A percentile compares a stretch with the other conserved stretches of the same genome.
These are phyloP conservation scores for Trichoderma virens DNA, from an alignment of 495 filamentous ascomycete species.

Conservation along the genomic window DNA sequence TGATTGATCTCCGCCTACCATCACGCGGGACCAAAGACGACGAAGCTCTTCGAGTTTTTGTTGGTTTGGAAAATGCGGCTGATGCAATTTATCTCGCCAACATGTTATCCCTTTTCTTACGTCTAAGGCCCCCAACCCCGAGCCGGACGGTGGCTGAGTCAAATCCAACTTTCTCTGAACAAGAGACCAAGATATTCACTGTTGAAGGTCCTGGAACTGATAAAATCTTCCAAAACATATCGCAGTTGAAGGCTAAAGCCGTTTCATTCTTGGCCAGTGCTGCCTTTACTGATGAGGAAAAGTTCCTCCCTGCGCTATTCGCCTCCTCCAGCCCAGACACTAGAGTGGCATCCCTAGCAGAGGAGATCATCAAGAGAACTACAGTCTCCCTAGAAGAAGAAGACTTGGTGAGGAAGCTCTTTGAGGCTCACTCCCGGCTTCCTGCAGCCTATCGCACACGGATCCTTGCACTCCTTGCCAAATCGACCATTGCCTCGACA, in stretches of 20 bases:
- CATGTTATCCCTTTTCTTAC: slow-evolving; percentile 6
- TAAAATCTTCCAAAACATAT: slow-evolving; percentile 43
- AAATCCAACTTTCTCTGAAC: slow-evolving; percentile 61
- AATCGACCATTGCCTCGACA: slow-evolving; percentile 58
- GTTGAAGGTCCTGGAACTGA: slow-evolving; percentile 59
- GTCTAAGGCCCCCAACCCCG: neutral
- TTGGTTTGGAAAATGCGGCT: slow-evolving; percentile 53
- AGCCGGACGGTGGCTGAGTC: slow-evolving; percentile 30
- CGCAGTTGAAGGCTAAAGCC: slow-evolving; percentile 32
- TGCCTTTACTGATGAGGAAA: slow-evolving; percentile 70
- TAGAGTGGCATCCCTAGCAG: slow-evolving; percentile 67
- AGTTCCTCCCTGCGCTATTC: slow-evolving; percentile 75
- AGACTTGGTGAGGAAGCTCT: slow-evolving; percentile 54
- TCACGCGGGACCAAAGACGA: slow-evolving; percentile 73
- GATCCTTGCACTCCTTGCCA: slow-evolving; percentile 65
- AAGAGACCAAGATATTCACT: slow-evolving; percentile 68
- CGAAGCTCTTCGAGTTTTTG: slow-evolving; percentile 49
- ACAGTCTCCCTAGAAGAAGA: slow-evolving; percentile 63
- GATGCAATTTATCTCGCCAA: slow-evolving; percentile 68
- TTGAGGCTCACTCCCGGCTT: slow-evolving; percentile 62
- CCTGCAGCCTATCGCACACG: slow-evolving; percentile 66
- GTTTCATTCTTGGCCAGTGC: slow-evolving; percentile 71
- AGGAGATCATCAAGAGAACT: slow-evolving; percentile 76
- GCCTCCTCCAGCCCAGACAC: slow-evolving; percentile 77
- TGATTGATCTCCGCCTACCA: slow-evolving; percentile 66